Conservation (phyloP, 1,139 yeast species). For the Wickerhamiella infanticola region DNA sequence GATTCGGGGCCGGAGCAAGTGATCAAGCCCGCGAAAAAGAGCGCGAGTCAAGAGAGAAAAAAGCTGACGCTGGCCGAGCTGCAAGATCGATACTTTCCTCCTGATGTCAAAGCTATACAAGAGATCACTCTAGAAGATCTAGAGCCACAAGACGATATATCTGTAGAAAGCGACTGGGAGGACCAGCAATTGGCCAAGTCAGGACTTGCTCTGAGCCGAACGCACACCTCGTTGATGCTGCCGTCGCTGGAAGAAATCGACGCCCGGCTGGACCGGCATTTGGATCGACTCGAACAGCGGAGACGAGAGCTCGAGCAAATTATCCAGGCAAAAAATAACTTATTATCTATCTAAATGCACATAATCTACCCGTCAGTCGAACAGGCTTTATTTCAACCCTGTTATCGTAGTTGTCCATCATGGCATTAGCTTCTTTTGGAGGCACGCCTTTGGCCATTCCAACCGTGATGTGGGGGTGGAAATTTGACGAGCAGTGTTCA, state of each 20-base stretch:
- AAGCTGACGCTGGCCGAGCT: neutral
- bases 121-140: no score
- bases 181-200: neutral
- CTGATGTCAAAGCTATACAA: no score
- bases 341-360: neutral
- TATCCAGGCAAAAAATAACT: neutral
- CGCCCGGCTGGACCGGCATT: neutral
- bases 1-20: neutral
- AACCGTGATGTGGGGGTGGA: slow-evolving; percentile 56
- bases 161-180: neutral
- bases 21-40: neutral
- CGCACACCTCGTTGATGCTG: neutral
- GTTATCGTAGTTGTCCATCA: slow-evolving; percentile 20
- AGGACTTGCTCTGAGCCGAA: neutral
- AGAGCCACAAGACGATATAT: neutral
- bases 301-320: no score
- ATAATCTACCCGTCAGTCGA: neutral
- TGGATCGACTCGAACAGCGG: neutral
- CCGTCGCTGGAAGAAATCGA: neutral
- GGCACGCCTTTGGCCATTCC: slow-evolving; percentile 40
- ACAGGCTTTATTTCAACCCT: neutral
- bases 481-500: slow-evolving; percentile 28
- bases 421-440: slow-evolving; percentile 36
- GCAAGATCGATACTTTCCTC: neutral
- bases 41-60: neutral